These are phyloP conservation scores for Mangifera indica DNA, from an alignment of 345 rosid genomes.

Conservation along the genomic window DNA sequence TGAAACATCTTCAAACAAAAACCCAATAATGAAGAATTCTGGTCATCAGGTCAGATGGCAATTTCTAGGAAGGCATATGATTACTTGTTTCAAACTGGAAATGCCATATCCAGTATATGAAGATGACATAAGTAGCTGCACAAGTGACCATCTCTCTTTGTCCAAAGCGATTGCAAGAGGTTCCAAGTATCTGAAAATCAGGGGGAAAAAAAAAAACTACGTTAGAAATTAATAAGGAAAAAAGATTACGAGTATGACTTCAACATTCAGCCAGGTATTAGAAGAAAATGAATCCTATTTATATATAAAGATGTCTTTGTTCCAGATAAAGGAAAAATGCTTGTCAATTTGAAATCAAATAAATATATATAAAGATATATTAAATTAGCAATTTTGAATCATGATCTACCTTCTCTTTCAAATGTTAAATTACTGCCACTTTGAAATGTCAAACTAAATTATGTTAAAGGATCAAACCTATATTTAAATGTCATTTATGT, in stretches of 20 bases:
- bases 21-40: not conserved
- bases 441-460: too few relatives aligned
- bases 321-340: conserved; percentile 6
- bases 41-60: not conserved
- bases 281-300: too few relatives aligned
- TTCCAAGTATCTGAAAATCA: conserved; percentile 72
- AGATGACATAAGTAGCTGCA: conserved; percentile 81
- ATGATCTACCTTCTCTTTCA: not conserved
- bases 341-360: not conserved
- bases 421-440: not conserved
- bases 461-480: too few relatives aligned
- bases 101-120: conserved; percentile 92
- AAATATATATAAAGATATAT: not conserved
- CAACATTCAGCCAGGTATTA: not conserved
- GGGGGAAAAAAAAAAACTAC: conserved; percentile 4
- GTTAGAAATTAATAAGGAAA: not conserved
- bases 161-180: conserved; percentile 93
- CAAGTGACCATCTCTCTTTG: conserved; percentile 92
- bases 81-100: conserved; percentile 91
- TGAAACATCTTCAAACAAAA: not conserved
- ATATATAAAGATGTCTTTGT: not conserved
- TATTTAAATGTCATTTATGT: conserved; percentile 2
- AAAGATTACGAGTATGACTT: not conserved
- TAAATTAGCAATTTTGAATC: not conserved
- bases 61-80: conserved; percentile 4